Percentiles rank a stretch among this genome's conserved stretches.
These are phyloP conservation scores for Penicillium decumbens DNA, from an alignment of 2,329 filamentous ascomycete species.

Conservation along the genomic window DNA sequence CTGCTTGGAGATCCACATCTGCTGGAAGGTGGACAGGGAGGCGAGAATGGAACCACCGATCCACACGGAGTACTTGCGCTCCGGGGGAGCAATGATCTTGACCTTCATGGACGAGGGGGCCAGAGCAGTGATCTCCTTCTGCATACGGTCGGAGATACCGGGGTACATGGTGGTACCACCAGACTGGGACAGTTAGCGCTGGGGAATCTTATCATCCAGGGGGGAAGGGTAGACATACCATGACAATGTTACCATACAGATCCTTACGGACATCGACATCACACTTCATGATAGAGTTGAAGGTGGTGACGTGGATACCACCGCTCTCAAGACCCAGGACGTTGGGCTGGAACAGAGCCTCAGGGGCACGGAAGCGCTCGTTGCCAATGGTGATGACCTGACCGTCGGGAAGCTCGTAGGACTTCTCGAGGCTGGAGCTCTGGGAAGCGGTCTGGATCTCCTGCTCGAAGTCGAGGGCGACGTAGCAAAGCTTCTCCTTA, in stretches of 20 bases:
- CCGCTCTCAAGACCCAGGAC: slow-evolving; percentile 97
- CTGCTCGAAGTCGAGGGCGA: slow-evolving; percentile 99
- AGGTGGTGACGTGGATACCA: slow-evolving; percentile 99
- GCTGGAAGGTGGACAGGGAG: slow-evolving; percentile 99
- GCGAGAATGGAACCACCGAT: slow-evolving; percentile 99
- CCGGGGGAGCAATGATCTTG: slow-evolving; percentile 99
- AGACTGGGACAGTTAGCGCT: slow-evolving; percentile 59
- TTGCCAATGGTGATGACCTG: slow-evolving; percentile 99
- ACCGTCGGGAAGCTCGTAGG: slow-evolving; percentile 98
- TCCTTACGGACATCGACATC: slow-evolving; percentile 99
- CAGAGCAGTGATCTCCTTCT: slow-evolving; percentile 99
- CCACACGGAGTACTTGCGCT: slow-evolving; percentile 99
- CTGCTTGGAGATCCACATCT: slow-evolving; percentile 99
- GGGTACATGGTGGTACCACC: slow-evolving; percentile 99
- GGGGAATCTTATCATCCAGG: too few relatives aligned
- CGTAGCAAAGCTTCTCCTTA: slow-evolving; percentile 99
- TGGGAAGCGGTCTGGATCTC: slow-evolving; percentile 99
- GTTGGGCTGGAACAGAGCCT: slow-evolving; percentile 98
- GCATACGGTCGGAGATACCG: slow-evolving; percentile 99
- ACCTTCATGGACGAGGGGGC: slow-evolving; percentile 99
- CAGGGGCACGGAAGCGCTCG: slow-evolving; percentile 99
- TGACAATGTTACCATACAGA: slow-evolving; percentile 99
- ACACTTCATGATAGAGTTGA: slow-evolving; percentile 99
- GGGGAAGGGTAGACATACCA: slow-evolving; percentile 62
- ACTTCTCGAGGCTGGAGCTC: slow-evolving; percentile 99